phyloP scores from a whole-genome alignment of 139 green algal species.

The Yamagishiella unicocca region DNA sequence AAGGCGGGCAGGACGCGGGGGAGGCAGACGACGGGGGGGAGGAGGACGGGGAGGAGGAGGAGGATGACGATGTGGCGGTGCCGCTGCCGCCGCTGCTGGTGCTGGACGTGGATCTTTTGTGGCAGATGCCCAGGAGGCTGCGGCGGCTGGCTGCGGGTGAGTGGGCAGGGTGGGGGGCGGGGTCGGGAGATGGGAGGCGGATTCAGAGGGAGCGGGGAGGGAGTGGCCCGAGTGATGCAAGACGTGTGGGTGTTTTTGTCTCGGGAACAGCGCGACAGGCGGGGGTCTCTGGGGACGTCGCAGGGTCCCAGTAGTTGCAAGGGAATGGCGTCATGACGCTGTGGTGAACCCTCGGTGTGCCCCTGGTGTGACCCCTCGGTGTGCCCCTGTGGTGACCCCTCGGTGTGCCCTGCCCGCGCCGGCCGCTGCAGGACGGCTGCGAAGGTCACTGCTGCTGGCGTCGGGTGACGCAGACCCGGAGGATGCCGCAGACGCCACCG shows the following conservation, averaged over 20 bases:
- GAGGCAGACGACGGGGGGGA: conserved; percentile 10
- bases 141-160: neutral
- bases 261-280: too few relatives aligned
- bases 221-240: too few relatives aligned
- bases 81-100: conserved; percentile 32
- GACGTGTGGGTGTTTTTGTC: too few relatives aligned
- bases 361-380: too few relatives aligned
- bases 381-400: too few relatives aligned
- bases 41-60: neutral
- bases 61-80: conserved; percentile 22
- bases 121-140: neutral
- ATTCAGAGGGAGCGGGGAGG: too few relatives aligned
- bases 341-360: too few relatives aligned
- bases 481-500: neutral
- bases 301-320: too few relatives aligned
- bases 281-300: too few relatives aligned
- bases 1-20: neutral
- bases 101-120: conserved; percentile 30
- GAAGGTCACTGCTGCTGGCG: neutral
- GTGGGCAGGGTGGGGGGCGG: too few relatives aligned
- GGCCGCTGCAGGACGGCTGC: neutral
- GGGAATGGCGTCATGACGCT: too few relatives aligned
- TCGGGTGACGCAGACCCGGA: neutral
- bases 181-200: too few relatives aligned
- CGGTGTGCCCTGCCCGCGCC: neutral